phyloP scores from a whole-genome alignment of 345 rosid species.

The Sonneratia alba region DNA sequence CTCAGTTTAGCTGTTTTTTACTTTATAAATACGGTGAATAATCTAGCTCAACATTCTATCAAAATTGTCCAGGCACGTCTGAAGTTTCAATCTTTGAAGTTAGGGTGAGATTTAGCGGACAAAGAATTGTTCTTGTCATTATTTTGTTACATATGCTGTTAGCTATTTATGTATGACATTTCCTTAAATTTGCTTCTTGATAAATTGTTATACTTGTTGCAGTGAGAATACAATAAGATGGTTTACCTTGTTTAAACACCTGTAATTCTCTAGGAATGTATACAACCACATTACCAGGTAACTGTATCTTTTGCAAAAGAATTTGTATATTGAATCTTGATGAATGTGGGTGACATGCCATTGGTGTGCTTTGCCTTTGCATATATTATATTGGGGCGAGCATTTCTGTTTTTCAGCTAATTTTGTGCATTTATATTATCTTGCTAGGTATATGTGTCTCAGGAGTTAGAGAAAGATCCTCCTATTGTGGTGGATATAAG shows the following conservation, averaged over 20 bases:
- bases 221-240: background rate
- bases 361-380: background rate
- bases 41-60: background rate
- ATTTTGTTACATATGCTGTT: background rate
- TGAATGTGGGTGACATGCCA: background rate
- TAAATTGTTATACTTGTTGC: background rate
- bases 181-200: background rate
- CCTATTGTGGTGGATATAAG: constrained; percentile 85
- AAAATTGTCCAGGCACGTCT: background rate
- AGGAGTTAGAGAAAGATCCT: constrained; percentile 73
- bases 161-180: background rate
- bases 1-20: background rate
- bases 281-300: background rate
- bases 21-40: background rate
- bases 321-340: background rate
- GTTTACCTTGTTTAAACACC: no score
- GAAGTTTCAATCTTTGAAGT: background rate
- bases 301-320: background rate
- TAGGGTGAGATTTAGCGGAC: background rate
- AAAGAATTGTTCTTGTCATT: background rate
- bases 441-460: constrained; percentile 53
- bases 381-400: background rate
- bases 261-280: background rate
- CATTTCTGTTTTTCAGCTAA: background rate
- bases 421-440: background rate